Evolutionary conservation across 2,329 filamentous ascomycete species (phyloP).

Genomic region (Whalleya microplaca): DNA sequence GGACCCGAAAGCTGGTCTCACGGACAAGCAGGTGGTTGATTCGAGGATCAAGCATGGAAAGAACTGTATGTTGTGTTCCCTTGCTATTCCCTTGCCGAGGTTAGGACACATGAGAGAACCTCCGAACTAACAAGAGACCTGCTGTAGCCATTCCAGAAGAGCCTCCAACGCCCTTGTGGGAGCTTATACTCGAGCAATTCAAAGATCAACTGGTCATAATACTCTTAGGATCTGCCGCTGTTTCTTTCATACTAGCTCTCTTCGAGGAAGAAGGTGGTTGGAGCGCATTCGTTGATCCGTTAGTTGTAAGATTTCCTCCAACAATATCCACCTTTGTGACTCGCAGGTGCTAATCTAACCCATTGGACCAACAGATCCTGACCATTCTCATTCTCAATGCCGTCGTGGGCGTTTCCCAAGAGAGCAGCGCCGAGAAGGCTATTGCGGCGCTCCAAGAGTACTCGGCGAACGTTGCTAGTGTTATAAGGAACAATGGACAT

Average conservation of each 20-base stretch:
- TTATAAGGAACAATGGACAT: conserved; percentile 78
- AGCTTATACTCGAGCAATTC: conserved; percentile 97
- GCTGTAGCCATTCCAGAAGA: conserved; percentile 73
- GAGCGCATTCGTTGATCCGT: conserved; percentile 96
- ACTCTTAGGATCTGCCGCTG: conserved; percentile 85
- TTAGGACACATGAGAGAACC: not conserved
- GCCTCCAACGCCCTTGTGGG: conserved; percentile 92
- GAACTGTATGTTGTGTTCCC: conserved; percentile 60
- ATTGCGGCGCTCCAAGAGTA: conserved; percentile 98
- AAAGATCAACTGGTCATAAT: conserved; percentile 98
- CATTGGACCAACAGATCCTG: conserved; percentile 68
- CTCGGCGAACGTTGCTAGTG: conserved; percentile 96
- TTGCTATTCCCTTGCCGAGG: too few relatives aligned
- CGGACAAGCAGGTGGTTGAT: conserved; percentile 59
- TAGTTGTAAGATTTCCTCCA: conserved; percentile 69
- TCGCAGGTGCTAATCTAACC: conserved; percentile 19
- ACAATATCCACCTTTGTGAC: conserved; percentile 6
- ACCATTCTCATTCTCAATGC: conserved; percentile 97
- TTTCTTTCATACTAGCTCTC: conserved; percentile 90
- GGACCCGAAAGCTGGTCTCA: conserved; percentile 58
- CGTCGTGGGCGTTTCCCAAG: conserved; percentile 96
- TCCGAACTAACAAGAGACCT: conserved; percentile 16
- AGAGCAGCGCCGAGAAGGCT: conserved; percentile 97
- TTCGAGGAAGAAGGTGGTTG: conserved; percentile 93
- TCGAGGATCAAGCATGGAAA: conserved; percentile 64